phyloP scores from a whole-genome alignment of 208 protist species.

The Trichomonas vaginalis region DNA sequence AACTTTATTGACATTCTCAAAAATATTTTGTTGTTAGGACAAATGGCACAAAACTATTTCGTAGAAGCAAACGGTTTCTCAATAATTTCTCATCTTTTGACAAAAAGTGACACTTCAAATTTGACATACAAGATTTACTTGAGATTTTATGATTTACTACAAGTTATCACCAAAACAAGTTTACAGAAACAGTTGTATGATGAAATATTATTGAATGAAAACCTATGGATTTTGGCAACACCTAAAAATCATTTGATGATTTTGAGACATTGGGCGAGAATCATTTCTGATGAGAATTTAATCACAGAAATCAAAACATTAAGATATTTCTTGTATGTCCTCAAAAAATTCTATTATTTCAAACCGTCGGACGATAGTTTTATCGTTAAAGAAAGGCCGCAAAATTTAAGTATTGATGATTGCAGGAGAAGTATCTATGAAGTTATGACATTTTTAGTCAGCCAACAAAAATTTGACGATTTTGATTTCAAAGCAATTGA shows the following conservation, averaged over 20 bases:
- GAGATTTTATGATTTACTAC: not conserved
- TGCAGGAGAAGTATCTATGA: not conserved
- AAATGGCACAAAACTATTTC: not conserved
- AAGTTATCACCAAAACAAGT: not conserved
- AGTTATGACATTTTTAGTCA: not conserved
- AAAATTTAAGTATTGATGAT: not conserved
- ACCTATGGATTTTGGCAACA: not conserved
- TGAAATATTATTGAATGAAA: not conserved
- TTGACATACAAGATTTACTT: not conserved
- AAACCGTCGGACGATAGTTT: not conserved
- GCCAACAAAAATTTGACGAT: not conserved
- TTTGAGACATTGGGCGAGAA: not conserved
- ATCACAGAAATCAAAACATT: not conserved
- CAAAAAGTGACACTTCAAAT: not conserved
- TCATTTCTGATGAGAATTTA: not conserved
- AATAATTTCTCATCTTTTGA: not conserved
- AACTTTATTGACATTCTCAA: not conserved
- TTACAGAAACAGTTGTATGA: not conserved
- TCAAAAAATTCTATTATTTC: not conserved
- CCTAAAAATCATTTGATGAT: not conserved
- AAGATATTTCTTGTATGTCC: not conserved
- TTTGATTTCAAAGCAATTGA: not conserved
- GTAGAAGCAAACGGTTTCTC: not conserved
- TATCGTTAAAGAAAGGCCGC: not conserved
- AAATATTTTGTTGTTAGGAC: not conserved